phyloP scores from a whole-genome alignment of 2,329 filamentous ascomycete genomes.

The Fusarium nodosum region DNA sequence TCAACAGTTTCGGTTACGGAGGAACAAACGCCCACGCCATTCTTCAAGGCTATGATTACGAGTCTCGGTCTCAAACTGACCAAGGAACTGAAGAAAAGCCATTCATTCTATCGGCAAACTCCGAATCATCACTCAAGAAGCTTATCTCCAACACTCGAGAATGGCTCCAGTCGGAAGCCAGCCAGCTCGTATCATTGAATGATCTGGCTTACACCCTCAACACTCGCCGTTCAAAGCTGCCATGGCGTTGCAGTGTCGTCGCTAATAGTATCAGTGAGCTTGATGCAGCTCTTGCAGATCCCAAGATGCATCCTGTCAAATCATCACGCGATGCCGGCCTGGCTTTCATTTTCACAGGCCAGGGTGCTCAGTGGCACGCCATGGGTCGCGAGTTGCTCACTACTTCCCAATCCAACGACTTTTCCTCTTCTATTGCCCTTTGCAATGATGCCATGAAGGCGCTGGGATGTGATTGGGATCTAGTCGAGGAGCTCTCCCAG shows the following conservation, averaged over 20 bases:
- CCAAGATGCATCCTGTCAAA: background rate
- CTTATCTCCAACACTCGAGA: background rate
- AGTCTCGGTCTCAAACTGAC: background rate
- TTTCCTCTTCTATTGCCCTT: background rate
- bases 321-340: background rate
- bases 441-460: background rate
- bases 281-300: background rate
- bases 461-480: constrained; percentile 18
- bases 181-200: background rate
- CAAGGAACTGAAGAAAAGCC: background rate
- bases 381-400: constrained; percentile 24
- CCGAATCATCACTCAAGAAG: constrained; percentile 4
- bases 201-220: constrained; percentile 25
- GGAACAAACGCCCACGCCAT: constrained; percentile 22
- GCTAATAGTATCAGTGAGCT: background rate
- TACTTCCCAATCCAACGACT: background rate
- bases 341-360: constrained; percentile 32
- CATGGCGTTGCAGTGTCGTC: constrained; percentile 10
- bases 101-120: constrained; percentile 20
- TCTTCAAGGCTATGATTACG: background rate
- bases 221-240: background rate
- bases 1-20: constrained; percentile 23
- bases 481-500: constrained; percentile 15
- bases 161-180: constrained; percentile 1
- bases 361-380: constrained; percentile 32